Evolutionary conservation across 495 filamentous ascomycete species (phyloP).

Genomic region (Evernia prunastri): DNA sequence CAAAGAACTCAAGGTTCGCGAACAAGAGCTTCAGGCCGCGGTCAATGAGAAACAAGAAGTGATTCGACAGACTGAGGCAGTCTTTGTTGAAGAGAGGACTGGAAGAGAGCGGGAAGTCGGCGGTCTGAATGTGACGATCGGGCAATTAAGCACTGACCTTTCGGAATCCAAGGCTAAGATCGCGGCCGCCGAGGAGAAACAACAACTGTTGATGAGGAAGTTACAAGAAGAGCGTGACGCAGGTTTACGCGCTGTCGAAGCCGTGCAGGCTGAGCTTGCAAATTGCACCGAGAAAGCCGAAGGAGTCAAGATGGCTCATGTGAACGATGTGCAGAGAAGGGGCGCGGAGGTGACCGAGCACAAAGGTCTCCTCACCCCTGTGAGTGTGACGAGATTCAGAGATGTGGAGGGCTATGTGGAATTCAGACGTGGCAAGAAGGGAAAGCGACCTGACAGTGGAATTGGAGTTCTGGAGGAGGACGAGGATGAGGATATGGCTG

Average conservation of each 20-base stretch:
- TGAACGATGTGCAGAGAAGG: conserved; percentile 20
- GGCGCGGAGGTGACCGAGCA: conserved; percentile 24
- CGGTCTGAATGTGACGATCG: conserved; percentile 21
- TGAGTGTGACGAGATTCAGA: conserved; percentile 39
- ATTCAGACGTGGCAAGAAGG: conserved; percentile 40
- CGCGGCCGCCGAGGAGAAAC: conserved; percentile 47
- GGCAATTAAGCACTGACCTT: conserved; percentile 18
- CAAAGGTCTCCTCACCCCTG: conserved; percentile 40
- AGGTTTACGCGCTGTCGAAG: conserved; percentile 19
- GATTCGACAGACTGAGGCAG: conserved; percentile 38
- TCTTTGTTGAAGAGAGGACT: conserved; percentile 29
- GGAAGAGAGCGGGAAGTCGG: conserved; percentile 36
- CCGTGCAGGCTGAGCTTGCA: conserved; percentile 33
- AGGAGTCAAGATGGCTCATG: conserved; percentile 20
- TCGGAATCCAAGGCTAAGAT: conserved; percentile 29
- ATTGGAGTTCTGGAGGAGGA: conserved; percentile 59
- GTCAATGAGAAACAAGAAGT: conserved; percentile 40
- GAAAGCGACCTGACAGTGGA: conserved; percentile 50
- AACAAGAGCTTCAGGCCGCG: conserved; percentile 33
- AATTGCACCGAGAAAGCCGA: conserved; percentile 34
- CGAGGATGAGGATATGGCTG: conserved; percentile 33
- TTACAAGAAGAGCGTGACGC: conserved; percentile 23
- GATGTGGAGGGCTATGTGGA: conserved; percentile 34
- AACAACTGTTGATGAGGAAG: conserved; percentile 36
- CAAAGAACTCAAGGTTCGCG: conserved; percentile 33